Conservation (phyloP, 2,329 filamentous ascomycete genomes). For the Fusarium sp. region DNA sequence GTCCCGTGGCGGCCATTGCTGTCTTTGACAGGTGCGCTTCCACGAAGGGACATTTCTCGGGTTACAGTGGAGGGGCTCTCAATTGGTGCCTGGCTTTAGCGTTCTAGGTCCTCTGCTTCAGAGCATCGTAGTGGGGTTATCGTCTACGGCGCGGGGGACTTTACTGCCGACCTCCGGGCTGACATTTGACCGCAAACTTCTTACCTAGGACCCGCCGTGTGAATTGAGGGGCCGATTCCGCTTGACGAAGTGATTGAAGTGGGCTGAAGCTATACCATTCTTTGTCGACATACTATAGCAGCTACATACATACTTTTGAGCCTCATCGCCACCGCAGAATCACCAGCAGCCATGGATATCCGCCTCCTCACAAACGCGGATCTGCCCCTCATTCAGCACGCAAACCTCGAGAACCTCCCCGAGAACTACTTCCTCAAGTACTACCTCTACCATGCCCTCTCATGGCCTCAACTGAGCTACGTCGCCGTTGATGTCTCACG, state of each 20-base stretch:
- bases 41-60: conserved; percentile 28
- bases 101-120: conserved; percentile 11
- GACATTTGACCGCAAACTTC: conserved; percentile 22
- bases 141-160: conserved; percentile 13
- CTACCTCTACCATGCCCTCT: conserved; percentile 98
- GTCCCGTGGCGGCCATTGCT: conserved; percentile 36
- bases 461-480: conserved; percentile 97
- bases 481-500: conserved; percentile 93
- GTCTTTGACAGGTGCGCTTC: conserved; percentile 46
- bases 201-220: conserved; percentile 10
- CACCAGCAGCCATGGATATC: conserved; percentile 81
- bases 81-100: conserved; percentile 25
- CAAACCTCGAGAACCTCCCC: conserved; percentile 98
- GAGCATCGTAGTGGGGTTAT: conserved; percentile 14
- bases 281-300: background rate
- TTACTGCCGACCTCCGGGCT: conserved; percentile 24
- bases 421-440: conserved; percentile 99
- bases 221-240: conserved; percentile 30
- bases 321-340: conserved; percentile 2
- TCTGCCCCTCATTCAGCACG: conserved; percentile 93
- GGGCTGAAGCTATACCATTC: conserved; percentile 33
- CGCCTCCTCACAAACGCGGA: conserved; percentile 85
- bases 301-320: conserved; percentile 10
- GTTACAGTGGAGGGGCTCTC: conserved; percentile 22
- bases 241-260: conserved; percentile 12